A percentile compares a stretch with the other conserved stretches of the same genome.
These are phyloP conservation scores for Mariannaea elegans DNA, from an alignment of 2,329 filamentous ascomycete species.

Conservation along the genomic window DNA sequence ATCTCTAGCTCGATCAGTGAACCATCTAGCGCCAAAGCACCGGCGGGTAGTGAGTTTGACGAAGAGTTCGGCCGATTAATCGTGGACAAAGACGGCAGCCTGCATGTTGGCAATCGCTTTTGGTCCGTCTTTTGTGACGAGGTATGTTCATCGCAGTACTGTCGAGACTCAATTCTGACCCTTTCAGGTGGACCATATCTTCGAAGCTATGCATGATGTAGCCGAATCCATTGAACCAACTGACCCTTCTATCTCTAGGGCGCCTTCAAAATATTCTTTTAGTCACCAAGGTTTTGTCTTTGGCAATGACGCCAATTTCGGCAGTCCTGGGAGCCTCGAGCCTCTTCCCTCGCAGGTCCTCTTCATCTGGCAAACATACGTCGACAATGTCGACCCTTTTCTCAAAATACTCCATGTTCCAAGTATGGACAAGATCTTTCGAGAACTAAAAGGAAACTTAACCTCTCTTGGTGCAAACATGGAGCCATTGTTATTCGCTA, in stretches of 20 bases:
- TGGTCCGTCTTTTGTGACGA: slow-evolving; percentile 46
- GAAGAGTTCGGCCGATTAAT: slow-evolving; percentile 44
- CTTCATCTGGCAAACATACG: slow-evolving; percentile 43
- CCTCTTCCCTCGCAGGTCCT: slow-evolving; percentile 41
- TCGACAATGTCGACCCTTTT: slow-evolving; percentile 44
- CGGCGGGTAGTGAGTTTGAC: slow-evolving; percentile 31
- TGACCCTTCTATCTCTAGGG: slow-evolving; percentile 3
- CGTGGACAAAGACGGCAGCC: slow-evolving; percentile 34
- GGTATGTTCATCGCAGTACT: slow-evolving; percentile 15
- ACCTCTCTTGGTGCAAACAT: slow-evolving; percentile 24
- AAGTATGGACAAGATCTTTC: slow-evolving; percentile 29
- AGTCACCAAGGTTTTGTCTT: slow-evolving; percentile 33
- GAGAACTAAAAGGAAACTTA: slow-evolving; percentile 29
- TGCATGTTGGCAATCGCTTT: slow-evolving; percentile 43
- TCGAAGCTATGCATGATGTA: slow-evolving; percentile 43
- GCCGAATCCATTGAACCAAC: slow-evolving; percentile 18
- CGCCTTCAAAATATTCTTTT: neutral
- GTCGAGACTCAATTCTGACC: neutral
- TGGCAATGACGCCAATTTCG: slow-evolving; percentile 17
- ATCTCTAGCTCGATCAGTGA: slow-evolving; percentile 12
- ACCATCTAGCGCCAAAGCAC: slow-evolving; percentile 1
- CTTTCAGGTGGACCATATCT: slow-evolving; percentile 40
- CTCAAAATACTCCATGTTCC: slow-evolving; percentile 42
- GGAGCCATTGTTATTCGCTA: slow-evolving; percentile 39
- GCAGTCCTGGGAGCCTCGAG: slow-evolving; percentile 27